Percentiles rank a stretch among this genome's conserved stretches.
phyloP scores from a whole-genome alignment of 257 asterid species.

The Anisodus tanguticus region DNA sequence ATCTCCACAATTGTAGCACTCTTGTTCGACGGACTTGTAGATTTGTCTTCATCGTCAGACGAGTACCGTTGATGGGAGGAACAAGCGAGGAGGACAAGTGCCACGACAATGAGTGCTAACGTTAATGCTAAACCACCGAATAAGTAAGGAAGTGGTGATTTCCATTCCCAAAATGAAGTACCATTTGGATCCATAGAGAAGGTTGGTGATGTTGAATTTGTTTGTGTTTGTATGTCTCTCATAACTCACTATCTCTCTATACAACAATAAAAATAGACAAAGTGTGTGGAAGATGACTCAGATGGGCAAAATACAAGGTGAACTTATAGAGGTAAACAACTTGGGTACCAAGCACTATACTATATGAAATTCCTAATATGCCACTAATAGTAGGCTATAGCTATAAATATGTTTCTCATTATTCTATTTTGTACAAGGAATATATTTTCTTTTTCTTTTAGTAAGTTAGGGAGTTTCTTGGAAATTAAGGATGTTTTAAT shows the following conservation, averaged over 20 bases:
- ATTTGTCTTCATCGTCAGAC: slow-evolving; percentile 13
- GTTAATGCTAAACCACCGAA: slow-evolving; percentile 18
- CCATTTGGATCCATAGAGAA: not conserved
- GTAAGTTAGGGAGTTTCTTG: not conserved
- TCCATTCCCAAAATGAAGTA: slow-evolving; percentile 15
- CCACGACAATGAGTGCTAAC: not conserved
- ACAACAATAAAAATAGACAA: not conserved
- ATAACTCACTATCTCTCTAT: not conserved
- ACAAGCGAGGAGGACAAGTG: slow-evolving; percentile 26
- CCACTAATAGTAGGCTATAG: not conserved
- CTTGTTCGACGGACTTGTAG: not conserved
- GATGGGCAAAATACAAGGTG: not conserved
- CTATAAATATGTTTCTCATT: not conserved
- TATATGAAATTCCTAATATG: not conserved
- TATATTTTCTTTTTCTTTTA: not conserved
- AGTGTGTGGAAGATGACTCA: not conserved
- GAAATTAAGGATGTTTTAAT: not conserved
- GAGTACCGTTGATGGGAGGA: not conserved
- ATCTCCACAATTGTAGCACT: not conserved
- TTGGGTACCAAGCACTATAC: not conserved
- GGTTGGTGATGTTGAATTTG: not conserved
- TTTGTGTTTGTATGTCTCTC: not conserved
- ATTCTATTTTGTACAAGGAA: not conserved
- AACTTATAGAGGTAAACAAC: not conserved
- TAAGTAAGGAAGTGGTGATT: slow-evolving; percentile 30